These are phyloP conservation scores for Alnus rubra DNA, from an alignment of 306 rosid genomes.

Conservation along the genomic window DNA sequence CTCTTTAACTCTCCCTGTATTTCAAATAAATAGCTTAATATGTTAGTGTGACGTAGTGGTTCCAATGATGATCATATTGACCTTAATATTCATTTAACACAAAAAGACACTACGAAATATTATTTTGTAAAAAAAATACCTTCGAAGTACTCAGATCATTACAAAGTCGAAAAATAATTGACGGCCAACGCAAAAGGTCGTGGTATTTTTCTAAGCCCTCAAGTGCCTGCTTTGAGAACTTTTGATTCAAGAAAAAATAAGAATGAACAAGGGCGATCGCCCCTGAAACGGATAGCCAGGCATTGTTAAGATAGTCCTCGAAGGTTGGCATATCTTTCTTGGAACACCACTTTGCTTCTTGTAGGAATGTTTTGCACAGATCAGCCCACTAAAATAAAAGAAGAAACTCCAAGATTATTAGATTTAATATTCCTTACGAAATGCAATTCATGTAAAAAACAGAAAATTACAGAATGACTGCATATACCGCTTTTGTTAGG, in stretches of 20 bases:
- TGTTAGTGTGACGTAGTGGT: too few relatives aligned
- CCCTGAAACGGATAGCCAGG: conserved; percentile 48
- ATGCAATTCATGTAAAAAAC: too few relatives aligned
- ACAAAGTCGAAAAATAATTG: conserved; percentile 51
- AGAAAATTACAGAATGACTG: too few relatives aligned
- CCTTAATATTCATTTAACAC: too few relatives aligned
- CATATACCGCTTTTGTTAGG: conserved; percentile 37
- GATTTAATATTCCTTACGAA: neutral
- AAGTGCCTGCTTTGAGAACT: conserved; percentile 39
- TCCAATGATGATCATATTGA: too few relatives aligned
- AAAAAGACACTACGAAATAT: too few relatives aligned
- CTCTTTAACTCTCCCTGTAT: conserved; percentile 52
- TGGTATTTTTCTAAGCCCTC: conserved; percentile 31
- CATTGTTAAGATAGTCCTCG: conserved; percentile 46
- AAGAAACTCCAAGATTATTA: neutral
- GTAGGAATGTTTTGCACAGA: conserved; percentile 52
- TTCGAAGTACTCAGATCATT: conserved; percentile 59
- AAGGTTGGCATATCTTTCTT: conserved; percentile 45
- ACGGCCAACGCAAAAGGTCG: conserved; percentile 35
- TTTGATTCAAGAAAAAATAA: conserved; percentile 38
- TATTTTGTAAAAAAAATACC: conserved; percentile 19
- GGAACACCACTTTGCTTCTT: conserved; percentile 51
- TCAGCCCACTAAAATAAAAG: conserved; percentile 40
- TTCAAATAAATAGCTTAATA: neutral
- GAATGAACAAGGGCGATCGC: conserved; percentile 35